Percentiles rank a stretch among this genome's conserved stretches.
Evolutionary conservation across 1,139 yeast genomes (phyloP).

Genomic region (Blastobotrys malaysiensis): DNA sequence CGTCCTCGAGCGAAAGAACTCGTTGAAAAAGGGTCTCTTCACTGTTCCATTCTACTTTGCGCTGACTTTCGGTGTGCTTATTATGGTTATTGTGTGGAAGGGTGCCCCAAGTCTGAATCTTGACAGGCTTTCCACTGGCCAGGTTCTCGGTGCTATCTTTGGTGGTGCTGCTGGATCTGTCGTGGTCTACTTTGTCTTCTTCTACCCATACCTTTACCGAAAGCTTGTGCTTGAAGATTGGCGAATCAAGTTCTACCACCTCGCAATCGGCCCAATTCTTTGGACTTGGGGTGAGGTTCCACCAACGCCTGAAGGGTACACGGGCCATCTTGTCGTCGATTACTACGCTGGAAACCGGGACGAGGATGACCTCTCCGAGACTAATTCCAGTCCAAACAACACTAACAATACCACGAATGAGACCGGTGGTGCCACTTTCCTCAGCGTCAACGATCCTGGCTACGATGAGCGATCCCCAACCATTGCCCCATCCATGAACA

Average conservation of each 20-base stretch:
- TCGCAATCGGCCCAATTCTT: constrained; percentile 52
- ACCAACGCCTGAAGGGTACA: constrained; percentile 55
- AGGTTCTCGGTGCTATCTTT: constrained; percentile 38
- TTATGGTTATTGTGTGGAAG: constrained; percentile 34
- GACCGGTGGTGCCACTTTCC: constrained; percentile 4
- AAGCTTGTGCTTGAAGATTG: constrained; percentile 59
- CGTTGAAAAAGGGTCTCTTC: constrained; percentile 50
- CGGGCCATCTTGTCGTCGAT: constrained; percentile 45
- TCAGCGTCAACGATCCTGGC: background rate
- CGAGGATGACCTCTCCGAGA: constrained; percentile 1
- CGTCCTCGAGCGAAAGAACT: constrained; percentile 55
- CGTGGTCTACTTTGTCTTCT: constrained; percentile 47
- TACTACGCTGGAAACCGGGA: constrained; percentile 48
- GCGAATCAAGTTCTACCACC: constrained; percentile 57
- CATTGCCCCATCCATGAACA: constrained; percentile 1
- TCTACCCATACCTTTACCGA: constrained; percentile 61
- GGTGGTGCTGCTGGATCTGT: constrained; percentile 60
- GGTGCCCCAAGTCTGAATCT: constrained; percentile 18
- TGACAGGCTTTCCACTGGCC: constrained; percentile 18
- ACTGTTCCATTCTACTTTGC: constrained; percentile 60
- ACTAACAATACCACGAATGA: constrained; percentile 3
- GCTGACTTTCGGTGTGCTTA: constrained; percentile 52
- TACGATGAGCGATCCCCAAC: constrained; percentile 10
- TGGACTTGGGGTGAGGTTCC: constrained; percentile 47
- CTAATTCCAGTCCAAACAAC: background rate